Evolutionary conservation across 768 basidiomycete species (phyloP).

Genomic region (Panus rudis): DNA sequence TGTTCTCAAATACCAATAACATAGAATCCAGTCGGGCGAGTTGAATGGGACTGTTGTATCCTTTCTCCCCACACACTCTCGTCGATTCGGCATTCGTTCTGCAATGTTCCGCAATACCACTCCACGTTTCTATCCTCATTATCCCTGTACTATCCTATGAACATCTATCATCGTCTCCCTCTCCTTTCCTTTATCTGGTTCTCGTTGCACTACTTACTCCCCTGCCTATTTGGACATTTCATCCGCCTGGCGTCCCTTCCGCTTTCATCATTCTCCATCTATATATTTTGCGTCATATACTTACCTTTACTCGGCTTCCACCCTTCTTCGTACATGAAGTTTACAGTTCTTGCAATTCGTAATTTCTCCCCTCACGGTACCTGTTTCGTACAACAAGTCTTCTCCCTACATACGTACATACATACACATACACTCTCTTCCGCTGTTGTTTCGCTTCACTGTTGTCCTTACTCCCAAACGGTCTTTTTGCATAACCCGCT

Average conservation of each 20-base stretch:
- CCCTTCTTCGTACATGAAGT: slow-evolving; percentile 3
- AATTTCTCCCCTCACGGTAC: slow-evolving; percentile 6
- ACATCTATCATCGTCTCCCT: slow-evolving; percentile 11
- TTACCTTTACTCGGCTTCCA: slow-evolving; percentile 1
- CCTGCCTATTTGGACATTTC: slow-evolving; percentile 7
- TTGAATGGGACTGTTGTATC: slow-evolving; percentile 21
- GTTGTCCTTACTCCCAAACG: slow-evolving; percentile 11
- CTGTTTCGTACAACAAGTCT: slow-evolving; percentile 2
- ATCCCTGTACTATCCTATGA: slow-evolving; percentile 18
- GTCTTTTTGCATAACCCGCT: background rate
- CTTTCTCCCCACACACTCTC: slow-evolving; percentile 13
- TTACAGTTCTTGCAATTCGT: slow-evolving; percentile 4
- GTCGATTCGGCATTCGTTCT: slow-evolving; percentile 15
- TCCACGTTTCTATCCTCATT: background rate
- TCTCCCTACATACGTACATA: background rate
- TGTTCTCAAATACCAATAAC: slow-evolving; percentile 14
- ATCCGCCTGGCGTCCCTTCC: background rate
- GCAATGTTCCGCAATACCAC: background rate
- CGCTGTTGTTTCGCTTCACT: slow-evolving; percentile 1
- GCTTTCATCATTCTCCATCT: slow-evolving; percentile 7
- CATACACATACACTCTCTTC: slow-evolving; percentile 1
- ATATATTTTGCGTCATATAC: slow-evolving; percentile 12
- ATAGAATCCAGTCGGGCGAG: slow-evolving; percentile 43
- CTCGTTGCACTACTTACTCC: slow-evolving; percentile 9
- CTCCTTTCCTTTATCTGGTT: slow-evolving; percentile 4